Evolutionary conservation across 148 eudicot species (phyloP).

Genomic region (Spergularia bocconei): DNA sequence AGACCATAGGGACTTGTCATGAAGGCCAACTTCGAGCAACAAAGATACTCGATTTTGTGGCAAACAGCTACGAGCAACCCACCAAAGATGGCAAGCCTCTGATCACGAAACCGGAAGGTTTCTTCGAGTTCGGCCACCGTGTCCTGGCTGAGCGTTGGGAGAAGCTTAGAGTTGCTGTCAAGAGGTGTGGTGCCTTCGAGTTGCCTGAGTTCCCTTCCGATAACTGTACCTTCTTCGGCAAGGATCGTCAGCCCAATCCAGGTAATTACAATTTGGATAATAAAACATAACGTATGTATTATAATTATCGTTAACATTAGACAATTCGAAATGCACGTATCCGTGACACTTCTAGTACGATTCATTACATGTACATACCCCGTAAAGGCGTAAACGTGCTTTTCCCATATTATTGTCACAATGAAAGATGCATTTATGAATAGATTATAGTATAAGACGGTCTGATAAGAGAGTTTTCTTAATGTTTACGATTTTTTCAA

Average conservation of each 20-base stretch:
- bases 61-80: slow-evolving; percentile 37
- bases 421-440: too few species aligned
- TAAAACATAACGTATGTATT: too few species aligned
- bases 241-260: slow-evolving; percentile 42
- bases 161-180: slow-evolving; percentile 44
- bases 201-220: slow-evolving; percentile 40
- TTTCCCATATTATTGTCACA: too few species aligned
- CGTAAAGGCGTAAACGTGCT: too few species aligned
- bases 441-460: too few species aligned
- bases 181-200: slow-evolving; percentile 27
- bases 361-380: too few species aligned
- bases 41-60: slow-evolving; percentile 48
- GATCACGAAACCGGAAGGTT: slow-evolving; percentile 17
- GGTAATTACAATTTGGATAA: slow-evolving; percentile 32
- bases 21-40: slow-evolving; percentile 79
- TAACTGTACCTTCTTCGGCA: slow-evolving; percentile 48
- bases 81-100: neutral
- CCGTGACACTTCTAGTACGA: too few species aligned
- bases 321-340: too few species aligned
- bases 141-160: slow-evolving; percentile 66
- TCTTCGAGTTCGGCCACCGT: slow-evolving; percentile 42
- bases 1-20: slow-evolving; percentile 79
- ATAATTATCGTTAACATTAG: too few species aligned
- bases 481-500: neutral
- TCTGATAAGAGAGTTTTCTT: too few species aligned